Conservation (phyloP, 2,329 filamentous ascomycete genomes). For the Juglanconis sp. region DNA sequence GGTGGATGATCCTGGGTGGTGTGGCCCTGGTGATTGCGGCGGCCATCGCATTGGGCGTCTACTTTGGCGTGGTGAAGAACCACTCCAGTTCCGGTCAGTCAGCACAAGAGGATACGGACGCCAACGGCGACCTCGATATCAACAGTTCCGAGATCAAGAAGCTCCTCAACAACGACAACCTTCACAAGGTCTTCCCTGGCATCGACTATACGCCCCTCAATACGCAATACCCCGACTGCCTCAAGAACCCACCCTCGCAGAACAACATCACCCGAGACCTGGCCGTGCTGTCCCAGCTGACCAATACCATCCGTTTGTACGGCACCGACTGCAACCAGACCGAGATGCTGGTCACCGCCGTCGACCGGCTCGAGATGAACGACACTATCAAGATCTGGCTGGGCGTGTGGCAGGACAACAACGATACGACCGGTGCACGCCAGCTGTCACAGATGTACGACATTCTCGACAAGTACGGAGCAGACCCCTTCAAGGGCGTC, state of each 20-base stretch:
- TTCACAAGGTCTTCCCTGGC: conserved; percentile 92
- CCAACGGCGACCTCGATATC: conserved; percentile 69
- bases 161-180: conserved; percentile 72
- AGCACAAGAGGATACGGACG: conserved; percentile 55
- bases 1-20: conserved; percentile 63
- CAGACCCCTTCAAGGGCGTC: conserved; percentile 71
- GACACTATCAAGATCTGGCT: conserved; percentile 83
- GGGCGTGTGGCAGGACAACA: conserved; percentile 87
- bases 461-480: conserved; percentile 68
- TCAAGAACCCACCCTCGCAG: conserved; percentile 74
- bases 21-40: conserved; percentile 65
- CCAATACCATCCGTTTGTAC: conserved; percentile 83
- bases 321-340: conserved; percentile 98
- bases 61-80: conserved; percentile 68
- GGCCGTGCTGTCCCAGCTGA: conserved; percentile 85
- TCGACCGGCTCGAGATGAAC: conserved; percentile 69
- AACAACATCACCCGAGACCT: conserved; percentile 93
- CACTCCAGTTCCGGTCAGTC: conserved; percentile 40
- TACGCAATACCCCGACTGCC: conserved; percentile 82
- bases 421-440: conserved; percentile 76
- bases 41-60: conserved; percentile 69
- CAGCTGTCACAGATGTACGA: conserved; percentile 83
- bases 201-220: conserved; percentile 95
- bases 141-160: conserved; percentile 76
- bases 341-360: conserved; percentile 83